Conservation (phyloP, 2,329 filamentous ascomycete genomes). For the Alternaria atra region DNA sequence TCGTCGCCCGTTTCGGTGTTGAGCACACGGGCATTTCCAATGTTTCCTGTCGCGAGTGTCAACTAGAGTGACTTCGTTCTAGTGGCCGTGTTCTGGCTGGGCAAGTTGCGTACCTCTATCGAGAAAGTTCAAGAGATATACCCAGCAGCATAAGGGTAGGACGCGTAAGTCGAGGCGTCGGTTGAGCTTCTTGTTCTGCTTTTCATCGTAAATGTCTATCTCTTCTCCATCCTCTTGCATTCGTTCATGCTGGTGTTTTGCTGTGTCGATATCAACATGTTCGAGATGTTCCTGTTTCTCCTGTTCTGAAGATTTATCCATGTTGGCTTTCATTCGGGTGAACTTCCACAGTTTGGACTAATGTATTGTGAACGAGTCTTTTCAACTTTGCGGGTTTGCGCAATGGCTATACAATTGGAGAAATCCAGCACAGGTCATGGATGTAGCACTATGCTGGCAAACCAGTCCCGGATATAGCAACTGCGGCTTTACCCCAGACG, state of each 20-base stretch:
- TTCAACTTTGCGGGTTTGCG: not conserved
- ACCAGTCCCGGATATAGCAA: conserved; percentile 3
- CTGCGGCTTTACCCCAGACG: conserved; percentile 4
- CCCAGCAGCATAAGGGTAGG: conserved; percentile 9
- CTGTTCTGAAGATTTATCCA: not conserved
- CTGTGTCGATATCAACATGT: not conserved
- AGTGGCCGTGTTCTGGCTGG: not conserved
- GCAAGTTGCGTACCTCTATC: not conserved
- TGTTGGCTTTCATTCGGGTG: not conserved
- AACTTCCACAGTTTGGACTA: not conserved
- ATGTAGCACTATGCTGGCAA: not conserved
- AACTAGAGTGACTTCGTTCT: not conserved
- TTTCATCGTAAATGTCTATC: conserved; percentile 3
- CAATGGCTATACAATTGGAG: not conserved
- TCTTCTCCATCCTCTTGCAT: conserved; percentile 4
- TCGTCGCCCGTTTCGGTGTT: conserved; percentile 68
- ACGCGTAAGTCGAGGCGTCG: conserved; percentile 6
- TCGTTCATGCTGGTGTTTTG: not conserved
- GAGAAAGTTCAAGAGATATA: conserved; percentile 11
- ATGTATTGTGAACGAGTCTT: not conserved
- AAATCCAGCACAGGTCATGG: not conserved
- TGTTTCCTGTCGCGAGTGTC: not conserved
- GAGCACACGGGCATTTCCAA: conserved; percentile 74
- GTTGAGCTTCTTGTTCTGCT: conserved; percentile 6
- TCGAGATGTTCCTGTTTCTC: not conserved